Conservation (phyloP, 2,329 filamentous ascomycete genomes). For the Fusarium nurragi region DNA sequence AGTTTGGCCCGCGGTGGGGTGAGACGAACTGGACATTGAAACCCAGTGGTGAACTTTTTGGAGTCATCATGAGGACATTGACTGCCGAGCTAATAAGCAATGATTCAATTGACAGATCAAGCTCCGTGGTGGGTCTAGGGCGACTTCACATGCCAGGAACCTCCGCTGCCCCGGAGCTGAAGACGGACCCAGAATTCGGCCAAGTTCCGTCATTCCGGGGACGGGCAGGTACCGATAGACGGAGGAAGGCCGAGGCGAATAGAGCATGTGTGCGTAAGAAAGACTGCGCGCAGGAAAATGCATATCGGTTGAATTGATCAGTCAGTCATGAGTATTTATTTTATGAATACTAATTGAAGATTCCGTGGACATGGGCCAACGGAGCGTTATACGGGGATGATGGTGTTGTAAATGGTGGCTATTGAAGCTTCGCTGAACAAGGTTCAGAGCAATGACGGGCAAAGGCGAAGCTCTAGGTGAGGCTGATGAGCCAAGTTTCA, state of each 20-base stretch:
- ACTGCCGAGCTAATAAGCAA: background rate
- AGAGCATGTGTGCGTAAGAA: background rate
- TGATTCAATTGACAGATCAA: background rate
- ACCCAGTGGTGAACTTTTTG: conserved; percentile 1
- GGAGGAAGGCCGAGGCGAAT: conserved; percentile 41
- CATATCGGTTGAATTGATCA: background rate
- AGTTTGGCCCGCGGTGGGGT: conserved; percentile 1
- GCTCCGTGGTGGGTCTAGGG: background rate
- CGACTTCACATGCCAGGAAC: conserved; percentile 46
- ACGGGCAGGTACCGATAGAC: conserved; percentile 22
- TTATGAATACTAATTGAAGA: background rate
- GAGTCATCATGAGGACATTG: conserved; percentile 14
- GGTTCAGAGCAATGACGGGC: background rate
- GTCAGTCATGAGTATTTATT: background rate
- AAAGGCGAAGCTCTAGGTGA: conserved; percentile 8
- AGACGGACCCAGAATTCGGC: conserved; percentile 35
- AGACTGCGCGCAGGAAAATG: background rate
- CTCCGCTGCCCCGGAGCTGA: conserved; percentile 45
- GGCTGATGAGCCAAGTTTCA: conserved; percentile 11
- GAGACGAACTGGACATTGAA: conserved; percentile 13
- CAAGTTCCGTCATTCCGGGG: conserved; percentile 42
- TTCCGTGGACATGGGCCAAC: background rate
- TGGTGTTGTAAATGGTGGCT: background rate
- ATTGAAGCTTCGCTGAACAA: background rate
- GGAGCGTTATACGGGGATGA: background rate